phyloP scores from a whole-genome alignment of 2,329 filamentous ascomycete species.

The Akanthomyces lecanii region DNA sequence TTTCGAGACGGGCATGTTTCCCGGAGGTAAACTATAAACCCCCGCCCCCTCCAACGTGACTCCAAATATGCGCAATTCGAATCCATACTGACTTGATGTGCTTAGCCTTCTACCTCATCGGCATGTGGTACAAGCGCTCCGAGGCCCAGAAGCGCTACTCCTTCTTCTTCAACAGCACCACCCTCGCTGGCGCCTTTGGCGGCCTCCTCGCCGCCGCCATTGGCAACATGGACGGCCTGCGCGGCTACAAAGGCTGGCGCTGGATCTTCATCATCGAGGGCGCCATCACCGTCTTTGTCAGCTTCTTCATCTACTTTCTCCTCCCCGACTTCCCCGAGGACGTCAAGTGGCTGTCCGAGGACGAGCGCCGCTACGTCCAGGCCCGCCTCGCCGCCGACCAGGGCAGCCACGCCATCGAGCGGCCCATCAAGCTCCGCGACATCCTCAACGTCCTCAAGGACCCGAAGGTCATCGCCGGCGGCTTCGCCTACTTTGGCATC shows the following conservation, averaged over 20 bases:
- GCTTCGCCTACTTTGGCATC: slow-evolving; percentile 77
- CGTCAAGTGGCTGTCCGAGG: slow-evolving; percentile 65
- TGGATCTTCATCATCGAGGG: slow-evolving; percentile 84
- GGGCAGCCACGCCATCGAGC: slow-evolving; percentile 61
- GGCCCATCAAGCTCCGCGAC: slow-evolving; percentile 55
- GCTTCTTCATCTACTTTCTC: slow-evolving; percentile 61
- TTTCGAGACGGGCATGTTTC: slow-evolving; percentile 71
- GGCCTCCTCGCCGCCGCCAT: slow-evolving; percentile 82
- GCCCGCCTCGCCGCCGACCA: slow-evolving; percentile 65
- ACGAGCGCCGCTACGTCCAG: slow-evolving; percentile 64
- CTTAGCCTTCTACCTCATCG: slow-evolving; percentile 62
- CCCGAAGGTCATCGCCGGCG: slow-evolving; percentile 68
- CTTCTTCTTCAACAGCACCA: slow-evolving; percentile 87
- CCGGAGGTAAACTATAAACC: slow-evolving; percentile 27
- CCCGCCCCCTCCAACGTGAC: too few species aligned
- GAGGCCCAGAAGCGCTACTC: slow-evolving; percentile 91
- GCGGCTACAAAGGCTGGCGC: slow-evolving; percentile 68
- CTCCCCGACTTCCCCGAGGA: slow-evolving; percentile 74
- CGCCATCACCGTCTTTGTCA: slow-evolving; percentile 56
- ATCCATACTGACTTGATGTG: too few species aligned
- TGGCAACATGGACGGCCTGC: slow-evolving; percentile 74
- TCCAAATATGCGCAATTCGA: not conserved
- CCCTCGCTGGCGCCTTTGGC: slow-evolving; percentile 77
- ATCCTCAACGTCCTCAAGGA: slow-evolving; percentile 65
- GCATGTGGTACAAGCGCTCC: slow-evolving; percentile 83